Conservation (phyloP, 805 yeast species). For the Priceomyces fermenticarens region DNA sequence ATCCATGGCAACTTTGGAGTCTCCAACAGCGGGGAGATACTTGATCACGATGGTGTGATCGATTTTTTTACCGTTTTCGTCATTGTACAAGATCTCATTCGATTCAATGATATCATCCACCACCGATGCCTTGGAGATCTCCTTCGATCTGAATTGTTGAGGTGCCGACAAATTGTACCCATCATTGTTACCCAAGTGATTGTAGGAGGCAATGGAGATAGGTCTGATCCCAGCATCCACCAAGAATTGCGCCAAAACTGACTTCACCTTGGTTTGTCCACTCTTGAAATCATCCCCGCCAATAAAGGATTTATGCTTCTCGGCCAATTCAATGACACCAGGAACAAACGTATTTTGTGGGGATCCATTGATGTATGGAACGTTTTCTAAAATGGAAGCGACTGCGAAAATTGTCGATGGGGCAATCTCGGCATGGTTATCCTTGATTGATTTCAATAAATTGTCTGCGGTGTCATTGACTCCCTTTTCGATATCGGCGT, state of each 20-base stretch:
- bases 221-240: constrained; percentile 98
- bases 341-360: constrained; percentile 98
- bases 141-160: constrained; percentile 91
- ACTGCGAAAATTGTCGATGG: constrained; percentile 95
- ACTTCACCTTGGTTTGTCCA: constrained; percentile 93
- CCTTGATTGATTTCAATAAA: constrained; percentile 68
- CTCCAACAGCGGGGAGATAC: constrained; percentile 92
- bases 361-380: constrained; percentile 92
- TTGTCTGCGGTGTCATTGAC: constrained; percentile 88
- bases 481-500: constrained; percentile 70
- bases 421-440: constrained; percentile 77
- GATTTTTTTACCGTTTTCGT: constrained; percentile 69
- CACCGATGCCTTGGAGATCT: constrained; percentile 88
- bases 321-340: constrained; percentile 89
- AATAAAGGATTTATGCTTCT: constrained; percentile 67
- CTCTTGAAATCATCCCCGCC: constrained; percentile 98
- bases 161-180: constrained; percentile 91
- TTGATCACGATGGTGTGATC: constrained; percentile 96
- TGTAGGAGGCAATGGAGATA: constrained; percentile 89
- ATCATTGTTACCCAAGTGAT: constrained; percentile 95
- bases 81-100: constrained; percentile 79
- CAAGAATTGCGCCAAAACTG: constrained; percentile 93
- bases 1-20: constrained; percentile 97
- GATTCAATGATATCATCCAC: constrained; percentile 93
- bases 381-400: constrained; percentile 83